Percentiles rank a stretch among this genome's conserved stretches.
Conservation (phyloP, 1,139 yeast species). For the Saccharomyces hybrid region DNA sequence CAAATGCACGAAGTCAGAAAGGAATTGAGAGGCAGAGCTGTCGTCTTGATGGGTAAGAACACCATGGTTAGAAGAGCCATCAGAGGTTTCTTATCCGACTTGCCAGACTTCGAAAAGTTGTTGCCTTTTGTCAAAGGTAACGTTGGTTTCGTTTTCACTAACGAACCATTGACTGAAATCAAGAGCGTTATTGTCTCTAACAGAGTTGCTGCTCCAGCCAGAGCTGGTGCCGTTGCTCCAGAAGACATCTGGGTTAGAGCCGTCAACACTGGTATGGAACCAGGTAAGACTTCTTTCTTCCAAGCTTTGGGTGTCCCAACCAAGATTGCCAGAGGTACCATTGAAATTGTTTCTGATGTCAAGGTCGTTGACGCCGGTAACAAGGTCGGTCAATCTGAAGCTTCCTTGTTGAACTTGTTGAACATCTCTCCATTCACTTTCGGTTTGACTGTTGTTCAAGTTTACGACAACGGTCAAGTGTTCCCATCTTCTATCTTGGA, state of each 20-base stretch:
- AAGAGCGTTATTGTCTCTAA: slow-evolving; percentile 82
- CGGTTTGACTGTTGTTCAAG: slow-evolving; percentile 95
- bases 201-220: slow-evolving; percentile 99
- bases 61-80: slow-evolving; percentile 99
- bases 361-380: slow-evolving; percentile 81
- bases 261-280: slow-evolving; percentile 99
- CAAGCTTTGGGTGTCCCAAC: slow-evolving; percentile 99
- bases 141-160: slow-evolving; percentile 99
- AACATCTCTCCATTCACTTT: slow-evolving; percentile 99
- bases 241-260: slow-evolving; percentile 96
- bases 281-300: slow-evolving; percentile 99
- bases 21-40: slow-evolving; percentile 90
- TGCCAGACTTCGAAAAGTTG: slow-evolving; percentile 93
- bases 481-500: slow-evolving; percentile 96
- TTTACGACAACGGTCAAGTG: slow-evolving; percentile 97
- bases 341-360: slow-evolving; percentile 96
- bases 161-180: slow-evolving; percentile 82
- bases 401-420: slow-evolving; percentile 97
- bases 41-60: slow-evolving; percentile 99
- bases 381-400: slow-evolving; percentile 99
- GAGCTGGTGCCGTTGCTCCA: slow-evolving; percentile 99
- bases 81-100: slow-evolving; percentile 88
- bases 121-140: slow-evolving; percentile 94
- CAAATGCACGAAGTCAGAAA: slow-evolving; percentile 99
- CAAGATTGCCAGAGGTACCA: slow-evolving; percentile 99